These are phyloP conservation scores for Mycena vulgaris DNA, from an alignment of 768 basidiomycete species.

Conservation along the genomic window DNA sequence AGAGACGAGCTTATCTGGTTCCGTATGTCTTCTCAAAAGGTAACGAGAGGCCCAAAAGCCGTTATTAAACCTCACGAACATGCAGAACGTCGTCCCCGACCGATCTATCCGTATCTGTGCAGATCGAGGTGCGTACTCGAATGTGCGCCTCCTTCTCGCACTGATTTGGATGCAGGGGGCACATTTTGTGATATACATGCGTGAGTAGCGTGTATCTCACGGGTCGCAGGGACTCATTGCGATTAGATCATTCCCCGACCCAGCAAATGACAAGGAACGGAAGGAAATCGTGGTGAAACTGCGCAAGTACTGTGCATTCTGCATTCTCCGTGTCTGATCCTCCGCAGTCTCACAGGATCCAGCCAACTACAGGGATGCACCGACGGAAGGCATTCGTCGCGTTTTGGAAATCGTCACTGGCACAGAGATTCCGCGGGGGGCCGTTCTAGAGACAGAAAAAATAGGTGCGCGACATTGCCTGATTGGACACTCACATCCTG, in stretches of 20 bases:
- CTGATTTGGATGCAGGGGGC: conserved; percentile 60
- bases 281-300: conserved; percentile 94
- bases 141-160: neutral
- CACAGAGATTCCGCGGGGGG: conserved; percentile 75
- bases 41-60: neutral
- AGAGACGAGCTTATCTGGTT: neutral
- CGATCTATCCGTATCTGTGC: conserved; percentile 89
- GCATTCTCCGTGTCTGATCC: conserved; percentile 3
- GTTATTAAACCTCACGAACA: neutral
- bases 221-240: conserved; percentile 13
- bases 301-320: conserved; percentile 59
- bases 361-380: conserved; percentile 90
- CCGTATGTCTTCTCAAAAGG: conserved; percentile 16
- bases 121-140: conserved; percentile 68
- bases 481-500: conserved; percentile 3
- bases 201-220: conserved; percentile 53
- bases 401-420: conserved; percentile 86
- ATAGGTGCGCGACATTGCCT: conserved; percentile 68
- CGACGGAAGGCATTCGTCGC: conserved; percentile 93
- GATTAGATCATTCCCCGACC: conserved; percentile 81
- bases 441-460: conserved; percentile 80
- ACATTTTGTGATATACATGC: conserved; percentile 95
- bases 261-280: conserved; percentile 69
- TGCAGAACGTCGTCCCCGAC: conserved; percentile 67
- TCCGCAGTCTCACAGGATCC: conserved; percentile 89